A percentile compares a stretch with the other conserved stretches of the same genome.
phyloP scores from a whole-genome alignment of 2,329 filamentous ascomycete genomes.

The Aotearoamyces nothofagi region DNA sequence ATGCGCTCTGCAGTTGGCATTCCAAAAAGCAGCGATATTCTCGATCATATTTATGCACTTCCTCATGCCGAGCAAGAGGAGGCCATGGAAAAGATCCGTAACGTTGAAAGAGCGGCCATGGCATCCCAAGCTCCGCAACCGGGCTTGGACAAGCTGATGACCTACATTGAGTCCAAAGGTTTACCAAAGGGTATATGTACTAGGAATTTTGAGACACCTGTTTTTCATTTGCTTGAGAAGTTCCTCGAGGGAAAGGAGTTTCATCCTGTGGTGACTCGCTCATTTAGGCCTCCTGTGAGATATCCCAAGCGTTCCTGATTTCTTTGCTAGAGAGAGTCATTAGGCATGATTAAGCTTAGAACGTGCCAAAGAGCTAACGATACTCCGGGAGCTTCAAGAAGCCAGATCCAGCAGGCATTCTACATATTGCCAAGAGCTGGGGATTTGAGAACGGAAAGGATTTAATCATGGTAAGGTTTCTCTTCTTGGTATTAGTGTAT shows the following conservation, averaged over 20 bases:
- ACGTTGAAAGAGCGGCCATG: slow-evolving; percentile 75
- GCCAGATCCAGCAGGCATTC: slow-evolving; percentile 72
- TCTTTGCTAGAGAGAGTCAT: too few species aligned
- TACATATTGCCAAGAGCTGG: slow-evolving; percentile 74
- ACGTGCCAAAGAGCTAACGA: too few species aligned
- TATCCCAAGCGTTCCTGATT: too few species aligned
- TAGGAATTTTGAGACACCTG: slow-evolving; percentile 77
- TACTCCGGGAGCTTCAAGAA: too few species aligned
- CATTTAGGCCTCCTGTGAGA: slow-evolving; percentile 58
- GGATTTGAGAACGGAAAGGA: slow-evolving; percentile 27
- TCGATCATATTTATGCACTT: slow-evolving; percentile 71
- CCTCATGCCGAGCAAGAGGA: slow-evolving; percentile 41
- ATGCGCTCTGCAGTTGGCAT: slow-evolving; percentile 72
- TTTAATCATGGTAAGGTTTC: slow-evolving; percentile 27
- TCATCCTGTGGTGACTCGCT: slow-evolving; percentile 67
- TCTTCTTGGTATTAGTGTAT: background rate
- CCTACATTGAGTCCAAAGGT: slow-evolving; percentile 53
- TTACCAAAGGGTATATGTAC: slow-evolving; percentile 81
- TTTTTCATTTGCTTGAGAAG: slow-evolving; percentile 57
- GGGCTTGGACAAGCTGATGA: slow-evolving; percentile 64
- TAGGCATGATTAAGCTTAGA: too few species aligned
- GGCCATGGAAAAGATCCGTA: slow-evolving; percentile 60
- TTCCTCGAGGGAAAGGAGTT: slow-evolving; percentile 59
- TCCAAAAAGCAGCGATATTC: slow-evolving; percentile 60
- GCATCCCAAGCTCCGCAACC: slow-evolving; percentile 63